These are phyloP conservation scores for Sporothrix luriei DNA, from an alignment of 2,329 filamentous ascomycete species.

Conservation along the genomic window DNA sequence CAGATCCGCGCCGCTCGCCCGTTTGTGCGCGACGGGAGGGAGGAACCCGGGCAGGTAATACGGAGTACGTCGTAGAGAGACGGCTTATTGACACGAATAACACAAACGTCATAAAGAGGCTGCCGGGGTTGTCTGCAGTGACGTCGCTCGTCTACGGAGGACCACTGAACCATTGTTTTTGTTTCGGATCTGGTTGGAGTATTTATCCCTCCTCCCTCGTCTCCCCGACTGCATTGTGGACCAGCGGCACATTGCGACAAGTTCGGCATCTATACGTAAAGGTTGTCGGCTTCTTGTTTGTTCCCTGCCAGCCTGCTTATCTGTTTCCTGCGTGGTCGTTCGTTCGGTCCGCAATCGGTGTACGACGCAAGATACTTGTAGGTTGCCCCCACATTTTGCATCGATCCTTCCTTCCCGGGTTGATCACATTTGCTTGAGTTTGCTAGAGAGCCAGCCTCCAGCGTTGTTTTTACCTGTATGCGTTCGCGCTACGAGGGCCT, in stretches of 20 bases:
- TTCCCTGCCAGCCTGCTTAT: slow-evolving; percentile 12
- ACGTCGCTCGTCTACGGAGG: neutral
- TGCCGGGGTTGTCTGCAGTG: neutral
- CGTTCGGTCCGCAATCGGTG: neutral
- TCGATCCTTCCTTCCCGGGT: slow-evolving; percentile 24
- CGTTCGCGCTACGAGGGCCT: no score
- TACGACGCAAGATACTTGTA: neutral
- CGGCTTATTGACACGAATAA: neutral
- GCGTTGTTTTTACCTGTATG: no score
- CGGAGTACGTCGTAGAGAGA: neutral
- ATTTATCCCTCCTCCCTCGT: neutral
- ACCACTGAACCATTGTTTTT: neutral
- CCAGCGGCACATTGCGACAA: slow-evolving; percentile 1
- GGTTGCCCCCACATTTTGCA: neutral
- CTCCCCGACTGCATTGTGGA: neutral
- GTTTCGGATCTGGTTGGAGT: slow-evolving; percentile 14
- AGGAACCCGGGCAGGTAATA: neutral
- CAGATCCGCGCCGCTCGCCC: slow-evolving; percentile 10
- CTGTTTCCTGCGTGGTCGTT: neutral
- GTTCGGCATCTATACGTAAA: slow-evolving; percentile 12
- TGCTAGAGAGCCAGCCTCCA: neutral
- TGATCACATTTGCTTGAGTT: slow-evolving; percentile 13
- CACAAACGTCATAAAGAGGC: neutral
- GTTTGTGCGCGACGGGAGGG: neutral
- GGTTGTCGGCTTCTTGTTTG: neutral